Evolutionary conservation across 371 early-diverging fungal genomes (phyloP), one percentile per base, ranked within the genome.

Genomic region (Parasitella parasitica): DNA sequence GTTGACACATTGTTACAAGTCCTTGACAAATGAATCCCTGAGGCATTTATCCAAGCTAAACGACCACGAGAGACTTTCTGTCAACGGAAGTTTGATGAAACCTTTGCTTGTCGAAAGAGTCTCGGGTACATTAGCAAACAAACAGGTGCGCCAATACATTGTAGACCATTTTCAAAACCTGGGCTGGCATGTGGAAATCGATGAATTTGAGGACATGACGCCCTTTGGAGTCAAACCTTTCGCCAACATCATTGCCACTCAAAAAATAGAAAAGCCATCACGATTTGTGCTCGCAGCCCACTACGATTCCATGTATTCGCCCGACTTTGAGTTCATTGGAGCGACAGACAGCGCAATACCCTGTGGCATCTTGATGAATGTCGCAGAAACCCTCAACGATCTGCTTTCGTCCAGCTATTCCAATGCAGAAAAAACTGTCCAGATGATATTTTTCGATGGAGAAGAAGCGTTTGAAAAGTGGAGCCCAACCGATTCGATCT

Each of bases 391-490:
- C 4, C 22, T 73, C 38, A 61, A 71, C 37, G 41, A 54, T 38
- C 22, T 63, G 1, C 32, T 59, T 20, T 53, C 57, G 11, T 46
- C 36, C 41, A 27, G 55, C 54, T 55, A 43, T 30, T 36, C 27
- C 57, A 59, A 67, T 18, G 46, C 67, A 18, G 82, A 87, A 13
- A 77, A 86, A 15, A 91, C 92, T 0, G 26, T 97, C 30, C 95
- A 98, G 68, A 54, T 98, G 35, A 83, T 97, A 16, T 98, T 98
- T 65, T 97, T 98, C 67, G 98, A 98, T 72, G 98, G 98, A 22
- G 98, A 98, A 64, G 98, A 98, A 70, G 96, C 97, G 1, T 95
- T 94, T 69, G 67, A 66, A 13, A 63, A 82, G 0, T 97, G 97
- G 97, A 76, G 83, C 0, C 65, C 27, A 3, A 81, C 76, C 0